Evolutionary conservation across 1,284 basidiomycete species (phyloP).

Genomic region (Pyrrhoderma noxium): DNA sequence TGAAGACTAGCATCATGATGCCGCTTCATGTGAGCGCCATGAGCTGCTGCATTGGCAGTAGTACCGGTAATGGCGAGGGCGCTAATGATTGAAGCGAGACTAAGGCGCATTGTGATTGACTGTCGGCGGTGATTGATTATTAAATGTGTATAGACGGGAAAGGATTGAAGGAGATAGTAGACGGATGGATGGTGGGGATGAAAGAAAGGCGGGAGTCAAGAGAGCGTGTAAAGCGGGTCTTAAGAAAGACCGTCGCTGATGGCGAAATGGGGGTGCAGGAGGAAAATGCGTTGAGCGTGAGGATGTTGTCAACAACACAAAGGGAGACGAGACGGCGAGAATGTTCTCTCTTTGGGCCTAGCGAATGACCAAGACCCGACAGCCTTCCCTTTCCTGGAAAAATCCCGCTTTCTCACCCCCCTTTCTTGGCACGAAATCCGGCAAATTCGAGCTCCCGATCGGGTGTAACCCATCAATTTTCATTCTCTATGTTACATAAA

Average conservation of each 20-base stretch:
- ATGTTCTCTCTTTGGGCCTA: no score
- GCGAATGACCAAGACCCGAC: no score
- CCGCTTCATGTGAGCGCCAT: constrained; percentile 26
- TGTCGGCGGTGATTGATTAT: not conserved
- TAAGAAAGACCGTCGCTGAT: no score
- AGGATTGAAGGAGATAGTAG: not conserved
- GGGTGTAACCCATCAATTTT: no score
- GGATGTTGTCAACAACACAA: constrained; percentile 5
- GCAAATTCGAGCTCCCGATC: no score
- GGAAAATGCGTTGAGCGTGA: constrained; percentile 10
- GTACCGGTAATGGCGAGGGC: constrained; percentile 31
- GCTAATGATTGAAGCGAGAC: constrained; percentile 22
- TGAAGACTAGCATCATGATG: constrained; percentile 38
- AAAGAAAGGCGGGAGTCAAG: not conserved
- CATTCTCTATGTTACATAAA: no score
- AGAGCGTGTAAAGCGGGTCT: not conserved
- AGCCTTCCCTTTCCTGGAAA: no score
- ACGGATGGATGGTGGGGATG: not conserved
- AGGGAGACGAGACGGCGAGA: not conserved
- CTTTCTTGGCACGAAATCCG: no score
- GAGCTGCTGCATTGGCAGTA: constrained; percentile 28
- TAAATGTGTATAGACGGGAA: no score
- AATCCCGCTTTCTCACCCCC: no score
- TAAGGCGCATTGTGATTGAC: constrained; percentile 25
- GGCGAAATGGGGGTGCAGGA: constrained; percentile 3